Evolutionary conservation across 305 asterid species (phyloP), one percentile per base, ranked within the genome.

Genomic region (Fraxinus paxiana): DNA sequence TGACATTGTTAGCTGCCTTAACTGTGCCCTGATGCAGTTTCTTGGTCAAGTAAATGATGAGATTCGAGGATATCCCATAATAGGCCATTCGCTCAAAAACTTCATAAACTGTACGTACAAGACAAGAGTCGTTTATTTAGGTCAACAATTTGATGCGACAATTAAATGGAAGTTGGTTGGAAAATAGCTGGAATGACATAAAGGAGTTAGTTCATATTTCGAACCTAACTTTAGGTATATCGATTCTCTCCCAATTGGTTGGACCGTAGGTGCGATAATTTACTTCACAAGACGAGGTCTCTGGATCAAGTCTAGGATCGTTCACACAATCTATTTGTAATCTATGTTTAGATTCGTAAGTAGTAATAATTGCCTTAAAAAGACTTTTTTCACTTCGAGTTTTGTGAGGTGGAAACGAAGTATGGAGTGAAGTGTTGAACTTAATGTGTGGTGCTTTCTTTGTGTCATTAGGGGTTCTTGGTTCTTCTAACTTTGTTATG

Each of bases 61-160:
- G 80, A 46, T 93, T 95, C 13, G 98, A 83, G 3, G 98, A 92
- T 85, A 95, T 91, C 22, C 98, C 97, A 70, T 88, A 91, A 48
- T 86, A 95, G 2, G 98, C 98, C 97, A 95, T 92, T 0, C 98
- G 92, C 87, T 95, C 98, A 12, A 93, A 92, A 61, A 95, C 97
- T 82, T 93, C 98, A 76, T 95, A 93, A 73, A 93, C 98, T 95
- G 91, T 73, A 30, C 82, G n/a, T n/a, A n/a, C n/a, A 84, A 9
- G 0, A 15, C 13, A 6, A 59, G 9, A 8, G 7, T 61, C n/a
- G 9, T 61, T 20, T 61, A 6, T 8, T 61, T 2, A 6, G 24
- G 31, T 61, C 70, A 61, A 61, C 33, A 61, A 22, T 8, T 0
- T 8, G 18, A 22, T 20, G 28, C 70, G 28, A 18, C 67, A 51